phyloP scores from a whole-genome alignment of 768 basidiomycete species.

The Amanita brunnescens region DNA sequence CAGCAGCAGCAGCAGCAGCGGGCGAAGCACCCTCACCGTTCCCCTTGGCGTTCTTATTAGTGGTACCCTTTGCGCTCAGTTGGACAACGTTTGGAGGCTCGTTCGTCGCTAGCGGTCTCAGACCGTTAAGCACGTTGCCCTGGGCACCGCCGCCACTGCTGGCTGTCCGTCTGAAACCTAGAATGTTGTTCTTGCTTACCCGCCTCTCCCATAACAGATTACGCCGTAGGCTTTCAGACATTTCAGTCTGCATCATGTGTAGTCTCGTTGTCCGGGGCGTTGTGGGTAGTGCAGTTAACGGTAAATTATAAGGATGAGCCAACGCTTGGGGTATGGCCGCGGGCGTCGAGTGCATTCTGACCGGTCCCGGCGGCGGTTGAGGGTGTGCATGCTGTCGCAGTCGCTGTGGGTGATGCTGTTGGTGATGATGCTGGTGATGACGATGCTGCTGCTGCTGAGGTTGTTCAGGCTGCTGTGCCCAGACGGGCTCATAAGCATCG shows the following conservation, averaged over 20 bases:
- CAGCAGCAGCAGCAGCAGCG: not conserved
- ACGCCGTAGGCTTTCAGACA: constrained; percentile 75
- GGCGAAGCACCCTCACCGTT: not conserved
- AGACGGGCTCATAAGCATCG: constrained; percentile 2
- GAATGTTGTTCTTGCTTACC: constrained; percentile 44
- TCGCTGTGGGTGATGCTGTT: constrained; percentile 4
- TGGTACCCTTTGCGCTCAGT: constrained; percentile 28
- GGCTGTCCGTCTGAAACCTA: constrained; percentile 23
- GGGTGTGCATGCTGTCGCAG: constrained; percentile 8
- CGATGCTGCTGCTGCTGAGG: not conserved
- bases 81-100: constrained; percentile 30
- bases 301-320: constrained; percentile 66
- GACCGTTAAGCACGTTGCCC: constrained; percentile 16
- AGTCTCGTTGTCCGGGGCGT: constrained; percentile 82
- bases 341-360: constrained; percentile 15
- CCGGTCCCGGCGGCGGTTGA: constrained; percentile 9
- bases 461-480: not conserved
- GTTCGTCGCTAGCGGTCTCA: constrained; percentile 21
- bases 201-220: constrained; percentile 79
- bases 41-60: constrained; percentile 4
- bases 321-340: constrained; percentile 44
- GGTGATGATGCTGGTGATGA: too few species aligned
- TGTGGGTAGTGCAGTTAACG: constrained; percentile 53
- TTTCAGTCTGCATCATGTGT: constrained; percentile 76
- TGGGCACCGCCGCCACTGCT: constrained; percentile 20